Percentiles rank a stretch among this genome's conserved stretches.
Conservation (phyloP, 495 filamentous ascomycete genomes). For the Bacidia gigantensis region DNA sequence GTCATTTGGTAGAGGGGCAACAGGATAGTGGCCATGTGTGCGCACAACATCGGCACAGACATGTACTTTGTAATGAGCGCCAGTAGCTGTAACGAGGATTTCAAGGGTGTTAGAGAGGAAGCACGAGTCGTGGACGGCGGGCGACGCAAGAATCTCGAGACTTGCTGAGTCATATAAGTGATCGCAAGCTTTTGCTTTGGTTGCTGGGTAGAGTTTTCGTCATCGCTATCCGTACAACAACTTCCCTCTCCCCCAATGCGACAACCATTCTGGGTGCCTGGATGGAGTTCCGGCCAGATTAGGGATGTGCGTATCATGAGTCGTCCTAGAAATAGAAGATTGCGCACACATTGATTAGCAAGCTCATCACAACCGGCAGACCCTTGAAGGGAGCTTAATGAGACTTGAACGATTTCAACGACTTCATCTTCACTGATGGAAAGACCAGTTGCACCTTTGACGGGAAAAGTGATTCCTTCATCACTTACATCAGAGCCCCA, state of each 20-base stretch:
- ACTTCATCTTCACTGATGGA: slow-evolving; percentile 50
- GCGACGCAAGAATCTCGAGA: slow-evolving; percentile 62
- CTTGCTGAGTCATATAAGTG: slow-evolving; percentile 57
- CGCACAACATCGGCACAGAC: slow-evolving; percentile 39
- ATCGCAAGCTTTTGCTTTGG: slow-evolving; percentile 36
- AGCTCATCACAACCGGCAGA: slow-evolving; percentile 52
- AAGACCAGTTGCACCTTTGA: slow-evolving; percentile 58
- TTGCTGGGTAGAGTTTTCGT: slow-evolving; percentile 30
- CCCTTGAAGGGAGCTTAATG: slow-evolving; percentile 51
- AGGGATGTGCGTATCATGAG: slow-evolving; percentile 47
- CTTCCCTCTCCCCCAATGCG: slow-evolving; percentile 17
- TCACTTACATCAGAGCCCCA: slow-evolving; percentile 43
- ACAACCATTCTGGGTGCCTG: slow-evolving; percentile 24
- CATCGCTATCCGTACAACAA: slow-evolving; percentile 20
- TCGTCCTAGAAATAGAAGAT: slow-evolving; percentile 60
- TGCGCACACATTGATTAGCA: slow-evolving; percentile 57
- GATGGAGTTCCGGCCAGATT: slow-evolving; percentile 31
- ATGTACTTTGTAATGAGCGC: slow-evolving; percentile 45
- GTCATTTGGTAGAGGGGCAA: slow-evolving; percentile 73
- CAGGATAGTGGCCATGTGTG: slow-evolving; percentile 52
- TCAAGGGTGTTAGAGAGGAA: slow-evolving; percentile 52
- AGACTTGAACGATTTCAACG: slow-evolving; percentile 46
- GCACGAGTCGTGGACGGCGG: slow-evolving; percentile 53
- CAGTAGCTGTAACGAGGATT: slow-evolving; percentile 60
- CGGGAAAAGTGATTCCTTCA: slow-evolving; percentile 41